Evolutionary conservation across 345 rosid species (phyloP).

Genomic region (Bruguiera sexangula): DNA sequence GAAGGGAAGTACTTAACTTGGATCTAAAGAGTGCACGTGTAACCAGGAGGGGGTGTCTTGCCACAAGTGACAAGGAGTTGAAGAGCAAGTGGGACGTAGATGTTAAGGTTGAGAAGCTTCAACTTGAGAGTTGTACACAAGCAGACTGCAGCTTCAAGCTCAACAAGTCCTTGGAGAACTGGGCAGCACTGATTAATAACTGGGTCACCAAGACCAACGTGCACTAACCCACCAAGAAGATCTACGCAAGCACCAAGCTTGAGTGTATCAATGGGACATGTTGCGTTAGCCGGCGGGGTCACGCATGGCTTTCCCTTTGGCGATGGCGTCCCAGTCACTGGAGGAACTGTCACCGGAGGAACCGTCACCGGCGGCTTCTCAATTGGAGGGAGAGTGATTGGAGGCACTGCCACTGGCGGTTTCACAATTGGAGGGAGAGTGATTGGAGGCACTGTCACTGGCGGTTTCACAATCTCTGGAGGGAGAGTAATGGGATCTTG

Average conservation of each 20-base stretch:
- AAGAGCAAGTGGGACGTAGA: constrained; percentile 85
- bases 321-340: constrained; percentile 1
- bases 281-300: constrained; percentile 34
- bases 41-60: constrained; percentile 94
- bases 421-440: background rate
- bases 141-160: constrained; percentile 86
- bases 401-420: background rate
- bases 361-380: background rate
- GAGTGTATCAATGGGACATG: constrained; percentile 78
- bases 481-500: constrained; percentile 9
- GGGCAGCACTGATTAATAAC: constrained; percentile 85
- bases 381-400: background rate
- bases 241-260: constrained; percentile 92
- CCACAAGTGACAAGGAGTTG: constrained; percentile 93
- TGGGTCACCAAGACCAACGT: constrained; percentile 72
- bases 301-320: constrained; percentile 34
- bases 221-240: constrained; percentile 80
- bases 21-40: constrained; percentile 75
- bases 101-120: constrained; percentile 75
- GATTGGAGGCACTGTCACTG: background rate
- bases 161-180: constrained; percentile 63
- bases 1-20: constrained; percentile 15
- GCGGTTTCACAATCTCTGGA: constrained; percentile 3
- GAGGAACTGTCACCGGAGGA: background rate
- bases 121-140: constrained; percentile 87